phyloP scores from a whole-genome alignment of 169 alveolate species.

The Sarcocystis neurona region DNA sequence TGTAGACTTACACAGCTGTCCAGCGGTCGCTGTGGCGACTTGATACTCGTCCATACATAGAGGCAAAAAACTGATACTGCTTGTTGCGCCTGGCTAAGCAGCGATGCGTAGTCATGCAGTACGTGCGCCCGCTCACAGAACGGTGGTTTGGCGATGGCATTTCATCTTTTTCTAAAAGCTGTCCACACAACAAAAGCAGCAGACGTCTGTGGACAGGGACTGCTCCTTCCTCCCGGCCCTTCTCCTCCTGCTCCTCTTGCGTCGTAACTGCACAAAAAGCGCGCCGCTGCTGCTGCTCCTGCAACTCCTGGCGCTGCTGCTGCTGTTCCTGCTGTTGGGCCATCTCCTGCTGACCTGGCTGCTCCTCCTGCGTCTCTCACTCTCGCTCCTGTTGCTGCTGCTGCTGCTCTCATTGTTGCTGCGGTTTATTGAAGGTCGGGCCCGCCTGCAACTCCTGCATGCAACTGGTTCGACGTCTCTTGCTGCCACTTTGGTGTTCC shows the following conservation, averaged over 20 bases:
- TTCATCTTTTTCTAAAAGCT: not conserved
- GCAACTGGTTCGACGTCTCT: not conserved
- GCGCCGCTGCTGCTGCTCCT: not conserved
- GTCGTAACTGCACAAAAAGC: not conserved
- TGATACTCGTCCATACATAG: no score
- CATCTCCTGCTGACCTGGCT: not conserved
- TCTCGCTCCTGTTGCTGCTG: not conserved
- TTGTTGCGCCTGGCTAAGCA: no score
- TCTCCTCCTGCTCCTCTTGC: not conserved
- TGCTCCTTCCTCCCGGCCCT: not conserved
- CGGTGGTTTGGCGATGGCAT: no score
- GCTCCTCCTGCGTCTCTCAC: not conserved
- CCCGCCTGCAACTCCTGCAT: not conserved
- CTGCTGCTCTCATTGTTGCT: not conserved
- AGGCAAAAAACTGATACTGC: no score
- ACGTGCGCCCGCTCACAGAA: no score
- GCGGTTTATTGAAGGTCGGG: no score
- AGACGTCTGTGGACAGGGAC: not conserved
- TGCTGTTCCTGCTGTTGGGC: not conserved
- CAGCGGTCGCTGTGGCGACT: no score
- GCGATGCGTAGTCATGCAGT: no score
- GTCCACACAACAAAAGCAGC: not conserved
- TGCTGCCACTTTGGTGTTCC: not conserved
- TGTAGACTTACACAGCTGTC: no score
- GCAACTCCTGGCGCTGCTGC: not conserved